phyloP scores from a whole-genome alignment of 1,284 basidiomycete genomes.

The Apiotrichum montevideense region DNA sequence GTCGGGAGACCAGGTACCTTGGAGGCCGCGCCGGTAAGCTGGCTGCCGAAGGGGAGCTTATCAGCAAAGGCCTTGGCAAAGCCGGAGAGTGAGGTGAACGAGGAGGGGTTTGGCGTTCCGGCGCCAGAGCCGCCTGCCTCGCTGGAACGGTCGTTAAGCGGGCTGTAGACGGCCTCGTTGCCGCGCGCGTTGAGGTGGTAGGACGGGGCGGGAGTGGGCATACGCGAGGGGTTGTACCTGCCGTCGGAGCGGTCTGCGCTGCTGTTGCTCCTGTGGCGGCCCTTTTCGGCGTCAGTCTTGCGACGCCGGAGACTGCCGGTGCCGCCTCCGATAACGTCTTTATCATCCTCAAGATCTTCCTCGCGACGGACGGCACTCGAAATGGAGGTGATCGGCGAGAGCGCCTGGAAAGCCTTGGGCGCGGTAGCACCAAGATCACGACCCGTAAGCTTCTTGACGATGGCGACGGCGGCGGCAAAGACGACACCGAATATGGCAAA shows the following conservation, averaged over 20 bases:
- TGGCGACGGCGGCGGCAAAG: constrained; percentile 7
- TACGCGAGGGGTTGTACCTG: not conserved
- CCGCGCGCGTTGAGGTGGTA: not conserved
- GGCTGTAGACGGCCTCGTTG: not conserved
- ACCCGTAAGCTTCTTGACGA: constrained; percentile 13
- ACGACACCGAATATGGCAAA: constrained; percentile 16
- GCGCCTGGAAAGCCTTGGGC: not conserved
- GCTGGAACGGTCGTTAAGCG: not conserved
- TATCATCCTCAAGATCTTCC: not conserved
- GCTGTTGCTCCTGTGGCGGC: not conserved
- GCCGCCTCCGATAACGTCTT: not conserved
- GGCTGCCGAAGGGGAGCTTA: not conserved
- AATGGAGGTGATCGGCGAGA: not conserved
- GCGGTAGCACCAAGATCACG: not conserved
- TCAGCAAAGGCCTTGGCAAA: not conserved
- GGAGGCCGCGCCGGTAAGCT: not conserved
- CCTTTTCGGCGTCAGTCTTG: not conserved
- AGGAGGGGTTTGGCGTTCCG: not conserved
- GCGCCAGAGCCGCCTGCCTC: not conserved
- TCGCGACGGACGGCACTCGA: not conserved
- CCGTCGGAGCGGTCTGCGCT: not conserved
- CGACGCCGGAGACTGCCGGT: too few relatives aligned
- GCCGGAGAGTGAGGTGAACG: not conserved
- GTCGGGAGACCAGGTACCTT: not conserved
- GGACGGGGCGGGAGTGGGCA: not conserved